Base-by-base conservation (phyloP, 2,329 filamentous ascomycete genomes). In the Penicillium sp. region DNA sequence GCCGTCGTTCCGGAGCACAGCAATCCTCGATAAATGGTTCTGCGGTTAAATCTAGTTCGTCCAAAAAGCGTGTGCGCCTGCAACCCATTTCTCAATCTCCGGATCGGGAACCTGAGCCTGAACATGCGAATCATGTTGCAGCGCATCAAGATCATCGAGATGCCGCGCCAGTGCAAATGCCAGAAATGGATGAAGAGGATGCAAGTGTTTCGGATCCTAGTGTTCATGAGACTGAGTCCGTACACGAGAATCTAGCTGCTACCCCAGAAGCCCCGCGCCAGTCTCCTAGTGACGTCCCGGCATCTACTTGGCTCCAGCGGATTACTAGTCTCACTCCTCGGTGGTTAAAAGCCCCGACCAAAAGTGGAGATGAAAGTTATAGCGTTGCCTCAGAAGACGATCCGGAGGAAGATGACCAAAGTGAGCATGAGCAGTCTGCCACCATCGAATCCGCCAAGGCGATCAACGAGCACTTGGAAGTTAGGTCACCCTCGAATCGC, bases 221-320 rank as follows among this genome's bases (percentile, higher is more conserved):
- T 33, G 30, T 33, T 42, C 29, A 37, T 38, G 49, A 52, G 28
- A 41, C 35, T 15, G 38, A 36, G 16, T 37, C 44, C 31, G 35
- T 26, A 14, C 41, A 50, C 26, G 44, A 40, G 32, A 31, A 47
- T 29, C 34, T 44, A 13, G 35, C 45, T 15, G 39, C 47, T 15
- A 62, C 57, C 22, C 58, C 59, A 13, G 39, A 45, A 16, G 45
- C 33, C 32, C 27, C 42, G 29, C 50, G 32, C 15, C 45, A 40
- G 13, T 33, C 41, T 13, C 44, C 37, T 27, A 41, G 27, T 22
- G 43, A 50, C 23, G 46, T 32, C n/a, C 55, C 48, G 36, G 51
- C 53, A 35, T 57, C 61, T 44, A 60, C 62, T 41, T 67, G 61
- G 65, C 64, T 65, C 34, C 52, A 57, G 36, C 59, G 43, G 42